Evolutionary conservation across 2,329 filamentous ascomycete species (phyloP).

Genomic region (Magnaporthiopsis incrustans): DNA sequence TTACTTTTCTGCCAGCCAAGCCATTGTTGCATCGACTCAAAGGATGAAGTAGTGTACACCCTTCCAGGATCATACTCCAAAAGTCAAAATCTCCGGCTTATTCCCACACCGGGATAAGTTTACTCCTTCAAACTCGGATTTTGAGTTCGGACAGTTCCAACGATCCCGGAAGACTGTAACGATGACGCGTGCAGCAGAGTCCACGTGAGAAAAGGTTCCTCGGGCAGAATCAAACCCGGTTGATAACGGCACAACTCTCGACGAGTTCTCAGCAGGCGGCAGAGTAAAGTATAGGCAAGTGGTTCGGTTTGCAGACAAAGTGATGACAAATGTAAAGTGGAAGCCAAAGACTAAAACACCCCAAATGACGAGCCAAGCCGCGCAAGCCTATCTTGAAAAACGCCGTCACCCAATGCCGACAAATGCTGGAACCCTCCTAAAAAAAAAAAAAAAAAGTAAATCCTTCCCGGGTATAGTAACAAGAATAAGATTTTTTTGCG

Average conservation of each 20-base stretch:
- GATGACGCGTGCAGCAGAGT: not conserved
- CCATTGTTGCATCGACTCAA: not conserved
- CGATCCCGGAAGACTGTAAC: too few relatives aligned
- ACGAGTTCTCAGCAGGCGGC: not conserved
- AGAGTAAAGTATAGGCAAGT: not conserved
- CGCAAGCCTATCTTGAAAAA: constrained; percentile 1
- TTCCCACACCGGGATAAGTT: too few relatives aligned
- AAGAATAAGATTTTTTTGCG: constrained; percentile 1
- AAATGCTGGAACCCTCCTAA: not conserved
- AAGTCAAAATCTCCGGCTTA: too few relatives aligned
- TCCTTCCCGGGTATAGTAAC: constrained; percentile 5
- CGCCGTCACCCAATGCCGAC: constrained; percentile 8
- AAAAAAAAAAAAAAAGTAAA: not conserved
- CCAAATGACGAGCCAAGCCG: not conserved
- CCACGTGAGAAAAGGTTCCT: not conserved
- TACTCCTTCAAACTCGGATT: too few relatives aligned
- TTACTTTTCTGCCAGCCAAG: not conserved
- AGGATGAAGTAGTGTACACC: not conserved
- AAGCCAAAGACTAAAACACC: not conserved
- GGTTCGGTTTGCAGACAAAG: not conserved
- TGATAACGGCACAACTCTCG: not conserved
- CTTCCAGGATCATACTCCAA: too few relatives aligned
- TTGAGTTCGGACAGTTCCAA: too few relatives aligned
- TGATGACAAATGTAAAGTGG: not conserved
- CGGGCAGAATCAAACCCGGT: not conserved